phyloP scores from a whole-genome alignment of 2,329 filamentous ascomycete species.

The Thelonectria discophora region DNA sequence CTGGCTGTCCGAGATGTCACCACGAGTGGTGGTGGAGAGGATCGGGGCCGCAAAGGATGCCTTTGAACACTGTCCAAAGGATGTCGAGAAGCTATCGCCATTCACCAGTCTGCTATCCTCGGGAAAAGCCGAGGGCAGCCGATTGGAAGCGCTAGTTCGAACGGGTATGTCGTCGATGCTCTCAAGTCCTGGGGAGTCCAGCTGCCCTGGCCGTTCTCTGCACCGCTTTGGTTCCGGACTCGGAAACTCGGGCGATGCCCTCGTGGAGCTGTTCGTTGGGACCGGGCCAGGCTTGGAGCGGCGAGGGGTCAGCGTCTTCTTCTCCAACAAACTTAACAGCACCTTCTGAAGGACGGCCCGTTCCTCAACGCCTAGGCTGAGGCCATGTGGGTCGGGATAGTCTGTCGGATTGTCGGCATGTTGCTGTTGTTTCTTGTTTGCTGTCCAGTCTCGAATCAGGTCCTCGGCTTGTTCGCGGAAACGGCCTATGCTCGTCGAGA shows the following conservation, averaged over 20 bases:
- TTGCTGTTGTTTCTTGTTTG: slow-evolving; percentile 31
- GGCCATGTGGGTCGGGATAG: slow-evolving; percentile 34
- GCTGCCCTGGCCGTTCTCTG: slow-evolving; percentile 9
- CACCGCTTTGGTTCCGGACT: slow-evolving; percentile 30
- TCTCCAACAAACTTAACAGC: slow-evolving; percentile 32
- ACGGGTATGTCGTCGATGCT: slow-evolving; percentile 37
- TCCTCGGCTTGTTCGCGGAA: slow-evolving; percentile 38
- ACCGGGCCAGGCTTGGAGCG: not conserved
- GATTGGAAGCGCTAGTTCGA: slow-evolving; percentile 29
- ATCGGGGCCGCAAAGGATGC: slow-evolving; percentile 44
- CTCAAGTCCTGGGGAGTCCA: slow-evolving; percentile 9
- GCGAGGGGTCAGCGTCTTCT: slow-evolving; percentile 20
- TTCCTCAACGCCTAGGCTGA: slow-evolving; percentile 30
- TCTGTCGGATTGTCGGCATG: slow-evolving; percentile 34
- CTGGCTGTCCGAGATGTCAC: slow-evolving; percentile 43
- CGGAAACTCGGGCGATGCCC: slow-evolving; percentile 35
- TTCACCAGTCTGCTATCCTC: slow-evolving; percentile 26
- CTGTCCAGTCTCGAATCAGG: slow-evolving; percentile 31
- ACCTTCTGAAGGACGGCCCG: slow-evolving; percentile 40
- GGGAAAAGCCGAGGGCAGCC: slow-evolving; percentile 26
- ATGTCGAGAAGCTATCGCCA: not conserved
- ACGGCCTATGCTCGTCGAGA: slow-evolving; percentile 35
- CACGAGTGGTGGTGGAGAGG: slow-evolving; percentile 46
- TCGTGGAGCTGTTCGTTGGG: slow-evolving; percentile 31
- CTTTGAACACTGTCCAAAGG: slow-evolving; percentile 36